A percentile compares a stretch with the other conserved stretches of the same genome.
These are phyloP conservation scores for Venturia pyrina DNA, from an alignment of 2,329 filamentous ascomycete species.

Conservation along the genomic window DNA sequence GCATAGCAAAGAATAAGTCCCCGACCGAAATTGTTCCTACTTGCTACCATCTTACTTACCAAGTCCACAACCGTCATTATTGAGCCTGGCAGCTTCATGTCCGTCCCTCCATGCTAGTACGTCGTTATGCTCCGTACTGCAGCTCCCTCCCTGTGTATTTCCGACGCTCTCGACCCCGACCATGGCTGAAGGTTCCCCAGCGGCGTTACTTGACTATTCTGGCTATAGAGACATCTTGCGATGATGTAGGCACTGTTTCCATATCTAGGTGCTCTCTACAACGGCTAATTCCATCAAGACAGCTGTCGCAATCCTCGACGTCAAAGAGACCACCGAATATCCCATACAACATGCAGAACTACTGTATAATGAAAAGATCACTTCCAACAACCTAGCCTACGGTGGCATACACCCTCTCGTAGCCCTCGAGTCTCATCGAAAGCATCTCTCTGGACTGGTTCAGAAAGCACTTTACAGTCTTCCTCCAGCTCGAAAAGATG, in stretches of 20 bases:
- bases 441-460: constrained; percentile 58
- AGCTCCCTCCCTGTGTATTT: background rate
- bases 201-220: constrained; percentile 37
- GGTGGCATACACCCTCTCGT: constrained; percentile 71
- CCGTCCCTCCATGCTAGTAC: background rate
- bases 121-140: constrained; percentile 3
- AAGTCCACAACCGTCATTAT: background rate
- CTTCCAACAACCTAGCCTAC: constrained; percentile 65
- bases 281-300: constrained; percentile 34
- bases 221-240: constrained; percentile 78
- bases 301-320: constrained; percentile 71
- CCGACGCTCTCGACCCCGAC: background rate
- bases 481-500: constrained; percentile 41
- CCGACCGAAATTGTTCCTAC: no score
- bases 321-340: constrained; percentile 22
- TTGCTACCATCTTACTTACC: background rate
- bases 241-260: constrained; percentile 44
- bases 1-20: no score
- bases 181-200: background rate
- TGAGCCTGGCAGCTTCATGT: background rate
- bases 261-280: background rate
- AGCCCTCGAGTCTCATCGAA: constrained; percentile 66
- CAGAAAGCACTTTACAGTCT: constrained; percentile 38
- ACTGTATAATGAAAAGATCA: constrained; percentile 72
- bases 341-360: constrained; percentile 40